Evolutionary conservation across 768 basidiomycete species (phyloP), one percentile per base, ranked within the genome.

Genomic region (Sporobolomyces roseus): DNA sequence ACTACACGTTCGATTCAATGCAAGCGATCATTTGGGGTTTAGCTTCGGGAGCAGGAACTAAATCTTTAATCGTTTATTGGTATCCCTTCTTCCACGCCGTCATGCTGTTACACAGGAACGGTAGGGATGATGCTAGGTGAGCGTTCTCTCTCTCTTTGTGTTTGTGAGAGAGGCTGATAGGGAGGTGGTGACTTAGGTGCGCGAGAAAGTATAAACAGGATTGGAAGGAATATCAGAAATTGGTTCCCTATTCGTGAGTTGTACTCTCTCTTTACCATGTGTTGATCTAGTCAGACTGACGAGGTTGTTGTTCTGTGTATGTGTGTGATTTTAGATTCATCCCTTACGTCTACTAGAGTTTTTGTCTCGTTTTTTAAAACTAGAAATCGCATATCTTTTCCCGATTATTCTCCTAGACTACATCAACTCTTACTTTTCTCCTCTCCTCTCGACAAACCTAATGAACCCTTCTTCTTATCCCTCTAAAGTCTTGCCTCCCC

Each of bases 11-110:
- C 69, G 93, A 96, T 79, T 92, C 81, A 30, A 56, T 72, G 27
- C 76, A 77, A 48, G 68, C 54, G 16, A 46, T 74, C 36, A 65
- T 70, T 49, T 75, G 74, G 75, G 72, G 46, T 33, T 38, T 74
- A 30, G 65, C 70, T 30, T 64, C 71, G 19, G 71, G 73, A 21
- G 67, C 72, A 30, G 68, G 72, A 10, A 58, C 55, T 4, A 71
- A 75, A 54, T 77, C 77, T 35, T 84, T 88, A 55, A 94, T 98
- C 77, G 93, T 93, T 1, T 93, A 93, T 81, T 99, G 91, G 81
- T 98, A 98, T 80, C 91, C 91, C 17, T 83, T 92, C 56, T 99
- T 98, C 84, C 98, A 98, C 83, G 87, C 94, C 76, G 84, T 84
- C 51, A 93, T 98, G 27, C 85, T 99, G 62, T 83, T 91, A 46